Evolutionary conservation across 805 yeast genomes (phyloP), one percentile per base, ranked within the genome.

Genomic region (Kluyveromyces dobzhanskii): DNA sequence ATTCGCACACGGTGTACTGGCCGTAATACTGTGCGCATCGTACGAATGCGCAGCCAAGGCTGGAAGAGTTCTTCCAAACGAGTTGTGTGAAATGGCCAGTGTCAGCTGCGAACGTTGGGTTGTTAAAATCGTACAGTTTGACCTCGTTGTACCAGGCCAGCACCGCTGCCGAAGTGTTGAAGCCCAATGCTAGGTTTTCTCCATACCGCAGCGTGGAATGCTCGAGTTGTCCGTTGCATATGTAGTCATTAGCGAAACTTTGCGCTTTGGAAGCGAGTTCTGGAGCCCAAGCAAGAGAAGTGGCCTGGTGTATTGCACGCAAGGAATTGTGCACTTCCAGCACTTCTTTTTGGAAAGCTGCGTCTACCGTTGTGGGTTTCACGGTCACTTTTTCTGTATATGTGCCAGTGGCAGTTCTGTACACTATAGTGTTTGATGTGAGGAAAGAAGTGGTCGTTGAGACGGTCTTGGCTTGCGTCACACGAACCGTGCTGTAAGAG

Each of bases 81-180:
- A 85, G 65, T 58, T 83, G 92, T 16, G 94, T 82, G 63, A 83
- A 84, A 60, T 84, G 94, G 13, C 88, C 90, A 12, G 87, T 75
- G 1, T 56, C 51, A 23, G 53, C 63, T 32, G 67, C 49, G 59
- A 65, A 72, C 2, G 61, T 69, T 3, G 76, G 74, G 39, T 66
- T 63, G 24, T 64, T 52, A 61, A 70, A 81, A 51, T 71, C 60
- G 59, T 80, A 82, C 5, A 54, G 37, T 32, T 50, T 41, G 39
- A 76, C 70, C 59, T 84, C 94, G 45, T 71, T 65, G 64, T 82
- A 85, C 92, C 94, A 85, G 2, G 85, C 88, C 21, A 69, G 68
- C 10, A 80, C 77, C 3, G 85, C 83, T 3, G 73, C 79, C 3
- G 75, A 60, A 35, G 63, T 50, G 54, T 67, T 49, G 57, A 69